A percentile compares a stretch with the other conserved stretches of the same genome.
Conservation (phyloP, 306 rosid species). For the Hippophae rhamnoides region DNA sequence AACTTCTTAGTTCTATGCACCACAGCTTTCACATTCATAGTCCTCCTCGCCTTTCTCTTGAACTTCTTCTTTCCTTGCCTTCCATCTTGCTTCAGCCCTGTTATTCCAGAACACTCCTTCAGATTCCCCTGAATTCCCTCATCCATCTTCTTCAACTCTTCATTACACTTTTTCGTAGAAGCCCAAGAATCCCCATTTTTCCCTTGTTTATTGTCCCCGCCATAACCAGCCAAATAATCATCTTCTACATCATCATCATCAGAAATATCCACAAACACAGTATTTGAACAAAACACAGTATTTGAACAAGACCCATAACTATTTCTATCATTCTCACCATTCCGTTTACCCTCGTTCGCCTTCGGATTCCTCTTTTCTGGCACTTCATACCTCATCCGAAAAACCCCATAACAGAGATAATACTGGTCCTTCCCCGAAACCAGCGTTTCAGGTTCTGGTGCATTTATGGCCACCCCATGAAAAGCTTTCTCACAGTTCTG, state of each 20-base stretch:
- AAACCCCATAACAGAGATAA: conserved; percentile 25
- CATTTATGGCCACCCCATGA: conserved; percentile 48
- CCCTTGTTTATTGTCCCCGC: background rate
- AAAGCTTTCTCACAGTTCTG: conserved; percentile 41
- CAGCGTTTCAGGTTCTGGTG: conserved; percentile 28
- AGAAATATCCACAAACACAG: conserved; percentile 10
- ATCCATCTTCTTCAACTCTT: background rate
- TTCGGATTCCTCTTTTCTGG: background rate
- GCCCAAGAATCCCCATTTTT: background rate
- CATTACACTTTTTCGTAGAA: background rate
- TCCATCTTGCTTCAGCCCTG: background rate
- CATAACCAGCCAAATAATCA: background rate
- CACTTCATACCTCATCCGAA: conserved; percentile 23
- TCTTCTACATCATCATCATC: conserved; percentile 8
- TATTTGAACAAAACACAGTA: background rate
- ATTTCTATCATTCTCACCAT: background rate
- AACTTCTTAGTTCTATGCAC: conserved; percentile 19
- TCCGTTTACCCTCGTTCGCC: background rate
- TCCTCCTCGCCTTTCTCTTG: conserved; percentile 22
- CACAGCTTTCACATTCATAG: conserved; percentile 28
- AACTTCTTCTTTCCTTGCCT: background rate
- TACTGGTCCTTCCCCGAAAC: conserved; percentile 49
- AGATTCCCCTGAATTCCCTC: background rate
- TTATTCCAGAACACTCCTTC: background rate
- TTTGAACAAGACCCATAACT: background rate